Base-by-base conservation (phyloP, 352 stramenopile species). In the Peronospora belbahrii region DNA sequence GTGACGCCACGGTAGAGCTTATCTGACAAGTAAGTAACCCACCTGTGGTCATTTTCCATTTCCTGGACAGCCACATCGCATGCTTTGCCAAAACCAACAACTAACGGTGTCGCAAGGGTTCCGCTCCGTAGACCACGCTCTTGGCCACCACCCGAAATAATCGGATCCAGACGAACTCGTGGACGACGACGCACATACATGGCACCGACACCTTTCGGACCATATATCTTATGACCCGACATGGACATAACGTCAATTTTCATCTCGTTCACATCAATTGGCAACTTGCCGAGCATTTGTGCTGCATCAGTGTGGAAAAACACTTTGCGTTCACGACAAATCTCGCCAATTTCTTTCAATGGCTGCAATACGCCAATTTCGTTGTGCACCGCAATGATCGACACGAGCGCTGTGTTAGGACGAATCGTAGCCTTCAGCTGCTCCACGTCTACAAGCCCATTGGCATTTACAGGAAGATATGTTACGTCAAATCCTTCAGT, bases 321-420 rank as follows among this genome's bases (percentile, higher is more conserved):
- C 22, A 98, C 83, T 62, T 97, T 97, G 53, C 78, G 66, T 15
- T 74, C 70, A 37, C 85, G 82, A 62, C 92, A 97, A 39, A 98
- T 89, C 46, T 87, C 68, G 18, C 94, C 94, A 64, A 99, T 98
- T 53, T 98, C 89, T 68, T 97, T 88, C 4, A 99, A 73, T 7
- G 95, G 95, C 69, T 99, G 97, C 20, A 98, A 53, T 22, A 98
- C 97, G 25, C 97, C 97, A 69, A 99, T 99, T 74, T 99, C 97
- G 68, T 99, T 99, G 82, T 99, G 98, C 35, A 99, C 96, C 1
- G 95, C 96, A 83, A 99, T 99, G 33, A 99, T 77, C 36, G 87
- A 98, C 19, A 98, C 89, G 2, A 99, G 69, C 13, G 88, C 83
- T n/a, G 97, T 99, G 51, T 97, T 90, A 0, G 84, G 82, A 15